These are phyloP conservation scores for Clausena lansium DNA, from an alignment of 345 rosid genomes.

Conservation along the genomic window DNA sequence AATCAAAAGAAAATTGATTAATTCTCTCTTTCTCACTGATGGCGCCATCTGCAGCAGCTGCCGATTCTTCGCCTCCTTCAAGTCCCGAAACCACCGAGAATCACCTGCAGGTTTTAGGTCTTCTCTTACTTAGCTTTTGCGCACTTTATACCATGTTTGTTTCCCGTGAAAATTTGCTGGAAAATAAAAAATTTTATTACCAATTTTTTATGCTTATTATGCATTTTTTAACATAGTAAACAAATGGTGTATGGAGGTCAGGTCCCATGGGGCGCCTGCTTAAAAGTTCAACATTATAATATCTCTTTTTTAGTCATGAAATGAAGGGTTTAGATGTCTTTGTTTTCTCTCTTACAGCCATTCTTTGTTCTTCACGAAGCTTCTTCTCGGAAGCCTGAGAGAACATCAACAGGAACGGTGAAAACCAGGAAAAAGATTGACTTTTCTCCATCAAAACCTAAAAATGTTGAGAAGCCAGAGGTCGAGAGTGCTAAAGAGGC, in stretches of 20 bases:
- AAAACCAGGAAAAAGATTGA: conserved; percentile 55
- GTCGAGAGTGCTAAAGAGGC: conserved; percentile 25
- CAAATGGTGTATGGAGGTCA: neutral
- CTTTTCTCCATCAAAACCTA: conserved; percentile 32
- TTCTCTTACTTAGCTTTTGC: neutral
- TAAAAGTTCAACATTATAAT: neutral
- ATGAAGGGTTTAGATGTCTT: neutral
- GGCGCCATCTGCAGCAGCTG: conserved; percentile 36
- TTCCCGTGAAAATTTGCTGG: neutral
- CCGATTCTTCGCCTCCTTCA: conserved; percentile 34
- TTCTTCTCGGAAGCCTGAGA: conserved; percentile 33
- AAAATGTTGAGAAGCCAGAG: conserved; percentile 28
- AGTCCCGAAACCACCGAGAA: conserved; percentile 33
- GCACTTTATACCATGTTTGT: neutral
- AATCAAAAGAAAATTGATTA: neutral
- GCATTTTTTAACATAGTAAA: neutral
- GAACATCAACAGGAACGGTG: conserved; percentile 31
- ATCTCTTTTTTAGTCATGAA: neutral
- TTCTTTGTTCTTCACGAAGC: conserved; percentile 63
- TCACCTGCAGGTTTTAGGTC: conserved; percentile 47
- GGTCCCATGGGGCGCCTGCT: neutral
- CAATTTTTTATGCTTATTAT: neutral
- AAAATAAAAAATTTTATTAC: neutral
- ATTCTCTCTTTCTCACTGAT: conserved; percentile 6
- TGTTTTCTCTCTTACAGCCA: conserved; percentile 44